phyloP scores from a whole-genome alignment of 768 basidiomycete species.

The Ramaria sp. region DNA sequence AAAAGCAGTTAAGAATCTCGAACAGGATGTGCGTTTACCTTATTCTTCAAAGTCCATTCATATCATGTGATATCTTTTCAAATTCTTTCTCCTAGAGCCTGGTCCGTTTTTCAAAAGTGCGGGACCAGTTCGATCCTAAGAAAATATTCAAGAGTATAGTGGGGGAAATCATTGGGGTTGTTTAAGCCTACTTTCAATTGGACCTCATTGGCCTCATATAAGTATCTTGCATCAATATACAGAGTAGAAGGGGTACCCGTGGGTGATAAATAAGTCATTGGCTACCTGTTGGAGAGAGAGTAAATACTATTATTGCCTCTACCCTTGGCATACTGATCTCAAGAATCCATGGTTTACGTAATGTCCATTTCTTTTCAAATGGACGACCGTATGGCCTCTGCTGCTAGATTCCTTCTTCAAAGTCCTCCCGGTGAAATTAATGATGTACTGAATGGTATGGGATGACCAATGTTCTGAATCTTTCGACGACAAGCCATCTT shows the following conservation, averaged over 20 bases:
- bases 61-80: not conserved
- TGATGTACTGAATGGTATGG: slow-evolving; percentile 80
- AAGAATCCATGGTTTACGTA: too few relatives aligned
- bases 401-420: slow-evolving; percentile 74
- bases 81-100: slow-evolving; percentile 1
- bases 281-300: too few relatives aligned
- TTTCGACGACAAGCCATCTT: slow-evolving; percentile 1
- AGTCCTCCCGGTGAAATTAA: slow-evolving; percentile 95
- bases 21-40: not conserved
- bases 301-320: too few relatives aligned
- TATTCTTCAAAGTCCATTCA: not conserved
- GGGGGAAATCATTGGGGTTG: slow-evolving; percentile 9
- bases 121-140: slow-evolving; percentile 9
- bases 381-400: slow-evolving; percentile 61
- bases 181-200: not conserved
- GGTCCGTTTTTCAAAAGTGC: slow-evolving; percentile 5
- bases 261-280: too few relatives aligned
- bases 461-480: not conserved
- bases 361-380: slow-evolving; percentile 24
- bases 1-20: slow-evolving; percentile 5
- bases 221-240: too few relatives aligned
- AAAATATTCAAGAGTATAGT: slow-evolving; percentile 9
- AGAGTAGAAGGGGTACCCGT: too few relatives aligned
- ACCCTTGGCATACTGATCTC: too few relatives aligned
- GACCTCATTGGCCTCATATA: not conserved